A percentile compares a stretch with the other conserved stretches of the same genome.
Evolutionary conservation across 768 basidiomycete species (phyloP).

Genomic region (Lentinus tigrinus): DNA sequence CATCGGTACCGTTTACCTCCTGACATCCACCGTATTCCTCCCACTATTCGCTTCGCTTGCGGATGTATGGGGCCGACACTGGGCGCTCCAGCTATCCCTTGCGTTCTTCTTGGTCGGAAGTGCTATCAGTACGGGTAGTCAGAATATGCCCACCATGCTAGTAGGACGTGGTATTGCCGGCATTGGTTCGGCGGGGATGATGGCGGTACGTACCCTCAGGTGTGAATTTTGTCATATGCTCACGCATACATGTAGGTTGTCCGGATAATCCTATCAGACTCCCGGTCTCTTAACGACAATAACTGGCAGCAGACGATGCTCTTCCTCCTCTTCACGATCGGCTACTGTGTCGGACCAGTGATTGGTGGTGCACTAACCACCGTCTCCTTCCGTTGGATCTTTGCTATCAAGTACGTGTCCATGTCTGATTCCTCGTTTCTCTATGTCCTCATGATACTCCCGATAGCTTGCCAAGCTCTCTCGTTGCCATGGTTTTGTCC

Average conservation of each 20-base stretch:
- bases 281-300: conserved; percentile 40
- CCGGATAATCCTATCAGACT: conserved; percentile 45
- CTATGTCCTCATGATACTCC: neutral
- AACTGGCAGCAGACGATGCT: conserved; percentile 41
- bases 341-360: conserved; percentile 43
- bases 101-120: conserved; percentile 47
- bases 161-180: conserved; percentile 49
- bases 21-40: conserved; percentile 53
- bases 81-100: conserved; percentile 44
- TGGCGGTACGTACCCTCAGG: conserved; percentile 28
- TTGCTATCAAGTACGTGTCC: conserved; percentile 48
- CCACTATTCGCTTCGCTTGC: conserved; percentile 50
- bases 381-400: conserved; percentile 51
- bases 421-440: neutral
- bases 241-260: conserved; percentile 31
- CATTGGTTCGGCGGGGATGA: conserved; percentile 45
- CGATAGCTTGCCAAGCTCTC: conserved; percentile 39
- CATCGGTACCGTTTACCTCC: conserved; percentile 49
- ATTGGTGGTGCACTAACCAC: conserved; percentile 42
- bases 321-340: conserved; percentile 44
- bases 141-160: conserved; percentile 45
- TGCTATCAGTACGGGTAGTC: conserved; percentile 45
- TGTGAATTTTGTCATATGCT: conserved; percentile 10
- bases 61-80: conserved; percentile 50
- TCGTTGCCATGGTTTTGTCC: conserved; percentile 36